Base-by-base conservation (phyloP, 805 yeast genomes). In the Candida sphagnicola region DNA sequence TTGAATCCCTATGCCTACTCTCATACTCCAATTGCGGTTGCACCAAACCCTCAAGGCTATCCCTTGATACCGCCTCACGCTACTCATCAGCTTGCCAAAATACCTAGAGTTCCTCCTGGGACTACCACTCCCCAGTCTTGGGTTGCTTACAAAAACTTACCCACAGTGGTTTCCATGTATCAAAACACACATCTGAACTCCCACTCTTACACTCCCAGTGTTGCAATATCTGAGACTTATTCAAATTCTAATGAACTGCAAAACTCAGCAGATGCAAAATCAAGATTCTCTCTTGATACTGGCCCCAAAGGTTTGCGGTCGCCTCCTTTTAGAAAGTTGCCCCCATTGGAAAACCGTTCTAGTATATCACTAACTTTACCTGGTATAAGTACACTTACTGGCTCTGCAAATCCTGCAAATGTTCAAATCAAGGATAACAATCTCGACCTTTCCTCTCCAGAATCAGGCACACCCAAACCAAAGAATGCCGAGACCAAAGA, bases 261-360 rank as follows among this genome's bases (percentile, higher is more conserved):
- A 4, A 19, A 18, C 8, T 8, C 24, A 8, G 24, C 8, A 21
- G 23, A 16, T 17, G 12, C 34, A 12, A 31, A 17, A 16, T 31
- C 24, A 11, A 16, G 33, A 8, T 17, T 30, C 18, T n/a, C n/a
- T 15, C 15, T 30, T 30, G 33, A 30, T 10, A 30, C 10, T 12
- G 16, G 12, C 15, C 8, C 15, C 5, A 6, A 11, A 12, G 12
- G 16, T 13, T n/a, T n/a, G 8, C 34, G 25, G 18, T 4, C 18
- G 18, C 12, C 12, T 15, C 32, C 32, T 4, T 6, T 6, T 10
- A 21, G 24, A 21, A 31, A 18, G 18, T 19, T 31, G 18, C 34
- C 34, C 6, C 34, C 34, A 10, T 17, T 31, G 14, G 34, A 31
- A 12, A 31, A 31, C 16, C 8, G 16, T 11, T 5, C 34, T n/a